A percentile compares a stretch with the other conserved stretches of the same genome.
Evolutionary conservation across 257 asterid genomes (phyloP).

Genomic region (Scutellaria minor): DNA sequence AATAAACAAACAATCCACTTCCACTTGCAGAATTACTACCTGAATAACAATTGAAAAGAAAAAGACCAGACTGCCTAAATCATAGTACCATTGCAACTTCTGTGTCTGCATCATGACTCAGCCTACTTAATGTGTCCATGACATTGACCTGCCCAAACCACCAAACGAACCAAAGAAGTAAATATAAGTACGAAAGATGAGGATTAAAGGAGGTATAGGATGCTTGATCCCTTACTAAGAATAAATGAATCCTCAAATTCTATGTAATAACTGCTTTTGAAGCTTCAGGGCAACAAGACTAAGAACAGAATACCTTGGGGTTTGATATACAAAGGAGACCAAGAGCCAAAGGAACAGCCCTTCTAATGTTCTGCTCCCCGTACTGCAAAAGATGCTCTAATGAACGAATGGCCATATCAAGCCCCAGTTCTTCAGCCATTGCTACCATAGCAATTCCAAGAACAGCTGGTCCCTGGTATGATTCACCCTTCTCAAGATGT

Average conservation of each 20-base stretch:
- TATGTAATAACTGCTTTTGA: constrained; percentile 6
- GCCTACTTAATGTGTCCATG: constrained; percentile 99
- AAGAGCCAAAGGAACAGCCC: constrained; percentile 92
- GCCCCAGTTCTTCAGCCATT: constrained; percentile 96
- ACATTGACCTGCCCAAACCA: constrained; percentile 79
- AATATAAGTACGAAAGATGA: background rate
- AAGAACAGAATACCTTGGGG: constrained; percentile 64
- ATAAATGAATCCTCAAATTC: constrained; percentile 1
- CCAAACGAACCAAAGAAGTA: constrained; percentile 32
- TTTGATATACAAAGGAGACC: constrained; percentile 96
- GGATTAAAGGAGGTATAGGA: background rate
- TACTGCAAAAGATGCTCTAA: constrained; percentile 94
- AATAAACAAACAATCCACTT: constrained; percentile 6
- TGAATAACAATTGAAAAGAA: constrained; percentile 8
- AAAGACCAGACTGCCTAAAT: constrained; percentile 8
- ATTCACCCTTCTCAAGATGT: constrained; percentile 88
- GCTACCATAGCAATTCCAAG: constrained; percentile 99
- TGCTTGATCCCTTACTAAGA: background rate
- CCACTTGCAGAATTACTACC: background rate
- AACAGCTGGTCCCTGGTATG: constrained; percentile 91
- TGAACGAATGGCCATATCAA: constrained; percentile 96
- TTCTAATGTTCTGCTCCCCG: constrained; percentile 90
- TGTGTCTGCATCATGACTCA: constrained; percentile 94
- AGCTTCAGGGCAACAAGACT: background rate
- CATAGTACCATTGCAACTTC: constrained; percentile 92